phyloP scores from a whole-genome alignment of 306 rosid species.

The Prunus armeniaca region DNA sequence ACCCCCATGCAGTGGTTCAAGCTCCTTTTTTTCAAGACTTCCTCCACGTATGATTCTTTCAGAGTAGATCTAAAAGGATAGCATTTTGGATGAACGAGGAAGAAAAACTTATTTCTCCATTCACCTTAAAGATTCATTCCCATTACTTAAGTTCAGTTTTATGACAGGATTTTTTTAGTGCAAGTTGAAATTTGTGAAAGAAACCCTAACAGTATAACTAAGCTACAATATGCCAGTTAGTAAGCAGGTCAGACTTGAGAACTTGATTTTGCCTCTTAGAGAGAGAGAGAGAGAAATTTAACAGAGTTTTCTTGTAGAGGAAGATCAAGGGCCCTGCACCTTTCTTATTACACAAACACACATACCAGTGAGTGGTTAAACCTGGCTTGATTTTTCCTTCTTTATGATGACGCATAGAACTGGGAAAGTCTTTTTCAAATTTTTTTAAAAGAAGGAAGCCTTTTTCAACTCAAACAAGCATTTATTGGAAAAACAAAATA shows the following conservation, averaged over 20 bases:
- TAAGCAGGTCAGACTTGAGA: too few species aligned
- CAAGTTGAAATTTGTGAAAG: too few species aligned
- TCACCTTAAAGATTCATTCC: not conserved
- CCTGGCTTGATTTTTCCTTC: not conserved
- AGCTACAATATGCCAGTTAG: too few species aligned
- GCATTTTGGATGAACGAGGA: not conserved
- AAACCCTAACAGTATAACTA: too few species aligned
- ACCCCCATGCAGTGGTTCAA: not conserved
- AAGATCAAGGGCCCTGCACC: not conserved
- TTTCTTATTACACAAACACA: not conserved
- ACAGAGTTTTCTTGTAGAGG: too few species aligned
- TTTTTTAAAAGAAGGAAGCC: too few species aligned
- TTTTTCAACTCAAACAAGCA: not conserved
- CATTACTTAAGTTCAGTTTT: not conserved
- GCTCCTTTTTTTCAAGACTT: not conserved
- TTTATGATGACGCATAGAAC: not conserved
- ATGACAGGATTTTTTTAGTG: too few species aligned
- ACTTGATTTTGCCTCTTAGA: too few species aligned
- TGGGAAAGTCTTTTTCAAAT: too few species aligned
- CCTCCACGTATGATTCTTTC: not conserved
- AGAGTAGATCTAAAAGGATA: not conserved
- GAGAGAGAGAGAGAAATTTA: too few species aligned
- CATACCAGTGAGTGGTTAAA: not conserved
- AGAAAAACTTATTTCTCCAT: not conserved
- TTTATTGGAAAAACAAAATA: not conserved